phyloP scores from a whole-genome alignment of 2,329 filamentous ascomycete genomes.

The Pestalotiopsis sp. region DNA sequence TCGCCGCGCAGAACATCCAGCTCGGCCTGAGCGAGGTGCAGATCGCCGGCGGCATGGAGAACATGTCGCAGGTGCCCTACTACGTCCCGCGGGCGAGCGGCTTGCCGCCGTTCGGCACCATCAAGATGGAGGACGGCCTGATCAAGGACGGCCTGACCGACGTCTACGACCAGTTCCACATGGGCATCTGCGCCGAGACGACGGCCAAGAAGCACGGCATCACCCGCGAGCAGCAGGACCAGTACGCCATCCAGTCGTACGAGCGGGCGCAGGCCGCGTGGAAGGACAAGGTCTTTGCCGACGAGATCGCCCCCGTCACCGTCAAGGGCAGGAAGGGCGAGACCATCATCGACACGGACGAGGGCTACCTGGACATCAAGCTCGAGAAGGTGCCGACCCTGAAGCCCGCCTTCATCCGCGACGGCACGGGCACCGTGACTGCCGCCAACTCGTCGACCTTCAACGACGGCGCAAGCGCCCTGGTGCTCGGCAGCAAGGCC shows the following conservation, averaged over 20 bases:
- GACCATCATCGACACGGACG: constrained; percentile 76
- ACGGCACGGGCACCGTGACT: constrained; percentile 87
- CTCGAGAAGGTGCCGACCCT: constrained; percentile 82
- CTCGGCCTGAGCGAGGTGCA: constrained; percentile 86
- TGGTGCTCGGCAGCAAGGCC: constrained; percentile 81
- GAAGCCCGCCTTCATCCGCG: constrained; percentile 87
- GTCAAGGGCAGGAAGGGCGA: constrained; percentile 85
- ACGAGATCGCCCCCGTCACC: constrained; percentile 88
- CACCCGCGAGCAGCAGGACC: constrained; percentile 84
- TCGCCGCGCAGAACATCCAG: constrained; percentile 94
- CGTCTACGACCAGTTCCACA: constrained; percentile 95
- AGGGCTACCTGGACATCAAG: constrained; percentile 87
- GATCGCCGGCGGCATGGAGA: constrained; percentile 96
- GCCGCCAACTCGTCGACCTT: constrained; percentile 93
- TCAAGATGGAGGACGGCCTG: constrained; percentile 87
- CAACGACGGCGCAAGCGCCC: constrained; percentile 90
- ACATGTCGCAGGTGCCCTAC: constrained; percentile 92
- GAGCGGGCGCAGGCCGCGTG: constrained; percentile 88
- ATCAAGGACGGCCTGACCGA: constrained; percentile 96
- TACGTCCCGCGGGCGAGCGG: constrained; percentile 83
- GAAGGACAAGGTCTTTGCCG: constrained; percentile 79
- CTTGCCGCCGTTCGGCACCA: constrained; percentile 82
- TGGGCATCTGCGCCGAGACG: constrained; percentile 95
- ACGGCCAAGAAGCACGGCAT: constrained; percentile 87
- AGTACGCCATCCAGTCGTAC: constrained; percentile 88